Percentiles rank a stretch among this genome's conserved stretches.
These are phyloP conservation scores for Zymoseptoria crescenta DNA, from an alignment of 2,329 filamentous ascomycete genomes.

Conservation along the genomic window DNA sequence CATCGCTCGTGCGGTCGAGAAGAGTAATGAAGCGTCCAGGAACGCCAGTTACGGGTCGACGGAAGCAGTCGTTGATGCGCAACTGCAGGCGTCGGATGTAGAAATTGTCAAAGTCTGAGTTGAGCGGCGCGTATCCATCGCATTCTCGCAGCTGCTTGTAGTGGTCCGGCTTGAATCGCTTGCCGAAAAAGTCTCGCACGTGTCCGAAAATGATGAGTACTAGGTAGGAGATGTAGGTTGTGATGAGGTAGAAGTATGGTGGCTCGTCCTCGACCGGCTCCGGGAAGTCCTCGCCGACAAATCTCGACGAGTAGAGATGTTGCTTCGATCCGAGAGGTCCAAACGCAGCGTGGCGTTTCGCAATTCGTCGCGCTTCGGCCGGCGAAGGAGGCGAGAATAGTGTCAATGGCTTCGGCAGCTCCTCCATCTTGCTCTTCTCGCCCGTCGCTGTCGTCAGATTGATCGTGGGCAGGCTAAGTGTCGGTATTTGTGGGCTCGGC, in stretches of 20 bases:
- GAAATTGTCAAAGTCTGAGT: conserved; percentile 98
- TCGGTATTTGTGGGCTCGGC: conserved; percentile 59
- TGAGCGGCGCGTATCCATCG: conserved; percentile 89
- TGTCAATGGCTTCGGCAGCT: conserved; percentile 62
- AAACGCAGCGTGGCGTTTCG: conserved; percentile 80
- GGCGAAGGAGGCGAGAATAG: conserved; percentile 82
- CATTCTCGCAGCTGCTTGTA: conserved; percentile 75
- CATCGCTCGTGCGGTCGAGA: conserved; percentile 80
- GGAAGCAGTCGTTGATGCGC: conserved; percentile 94
- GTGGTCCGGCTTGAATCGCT: conserved; percentile 79
- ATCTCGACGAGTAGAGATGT: conserved; percentile 84
- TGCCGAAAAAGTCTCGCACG: conserved; percentile 94
- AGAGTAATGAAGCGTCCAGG: conserved; percentile 90
- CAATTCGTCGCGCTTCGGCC: conserved; percentile 69
- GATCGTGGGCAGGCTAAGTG: conserved; percentile 77
- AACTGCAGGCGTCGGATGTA: conserved; percentile 89
- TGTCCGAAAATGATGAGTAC: conserved; percentile 93
- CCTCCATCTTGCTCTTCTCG: conserved; percentile 66
- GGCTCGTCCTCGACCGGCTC: conserved; percentile 89
- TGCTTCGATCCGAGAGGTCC: conserved; percentile 71
- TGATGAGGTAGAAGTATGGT: conserved; percentile 92
- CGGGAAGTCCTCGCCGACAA: conserved; percentile 70
- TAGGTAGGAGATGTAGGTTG: conserved; percentile 96
- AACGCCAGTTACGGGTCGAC: conserved; percentile 83
- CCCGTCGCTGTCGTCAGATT: conserved; percentile 80